Evolutionary conservation across 148 eudicot species (phyloP), one percentile per base, ranked within the genome.

Genomic region (Bassia scoparia): DNA sequence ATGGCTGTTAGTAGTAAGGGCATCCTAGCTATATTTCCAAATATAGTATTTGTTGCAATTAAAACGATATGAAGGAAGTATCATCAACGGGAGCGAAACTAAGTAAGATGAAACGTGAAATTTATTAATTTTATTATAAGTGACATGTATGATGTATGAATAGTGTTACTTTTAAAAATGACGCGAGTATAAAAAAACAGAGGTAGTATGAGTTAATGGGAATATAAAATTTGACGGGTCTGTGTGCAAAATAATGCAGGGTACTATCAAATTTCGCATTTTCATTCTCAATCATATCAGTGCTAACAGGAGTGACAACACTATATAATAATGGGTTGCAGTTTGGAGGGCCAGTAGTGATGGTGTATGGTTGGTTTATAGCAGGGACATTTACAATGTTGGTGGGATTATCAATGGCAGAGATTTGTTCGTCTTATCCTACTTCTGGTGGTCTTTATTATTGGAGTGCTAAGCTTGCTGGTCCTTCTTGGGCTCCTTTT

Each of bases 371-470:
- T 4, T 89, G 89, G 89, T 92, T 90, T 60, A 74, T 89, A 13
- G 87, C 85, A 3, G 89, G 91, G 8, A 30, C 74, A 20, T 31
- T 89, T 71, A 87, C 93, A 0, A 72, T 89, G 80, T 5, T 80
- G 0, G 89, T 90, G 67, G 93, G 91, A 66, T 76, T 89, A 2
- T 87, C 96, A 24, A 79, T 90, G 96, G 87, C 92, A 13, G 96
- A 90, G 80, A 90, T 89, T 37, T 88, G 93, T 79, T 90, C 97
- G 1, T 90, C 97, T 8, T 90, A 79, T 76, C 97, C 97, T 9
- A 89, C 89, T 5, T 80, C 97, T 34, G 93, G 77, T 69, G 97
- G 93, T 7, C 89, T 90, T 43, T 88, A 90, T 52, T 90, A 84
- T 63, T 90, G 97, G 97, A 87, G 91, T 37, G 91, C 91, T 10